These are phyloP conservation scores for Pseudognaphalium luteoalbum DNA, from an alignment of 129 eudicot species.

Conservation along the genomic window DNA sequence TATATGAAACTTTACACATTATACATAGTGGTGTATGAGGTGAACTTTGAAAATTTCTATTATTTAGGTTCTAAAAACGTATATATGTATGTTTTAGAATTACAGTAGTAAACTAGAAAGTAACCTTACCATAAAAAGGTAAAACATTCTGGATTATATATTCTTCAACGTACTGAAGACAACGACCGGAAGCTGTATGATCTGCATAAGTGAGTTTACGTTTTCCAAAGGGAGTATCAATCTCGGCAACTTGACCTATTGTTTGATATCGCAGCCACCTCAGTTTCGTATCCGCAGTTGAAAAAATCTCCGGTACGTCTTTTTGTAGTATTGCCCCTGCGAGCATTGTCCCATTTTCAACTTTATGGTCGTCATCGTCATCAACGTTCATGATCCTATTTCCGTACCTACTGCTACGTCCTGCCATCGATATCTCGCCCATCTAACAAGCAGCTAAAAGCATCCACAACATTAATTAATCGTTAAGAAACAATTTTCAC, in stretches of 20 bases:
- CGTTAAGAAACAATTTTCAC: no score
- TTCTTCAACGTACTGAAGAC: constrained; percentile 62
- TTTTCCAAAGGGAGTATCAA: constrained; percentile 62
- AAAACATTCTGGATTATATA: constrained; percentile 55
- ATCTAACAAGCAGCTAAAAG: no score
- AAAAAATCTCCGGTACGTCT: constrained; percentile 8
- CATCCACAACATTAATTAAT: no score
- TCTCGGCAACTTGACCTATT: constrained; percentile 49
- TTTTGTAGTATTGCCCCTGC: constrained; percentile 2
- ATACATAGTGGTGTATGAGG: neutral
- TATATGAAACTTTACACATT: neutral
- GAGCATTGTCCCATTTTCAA: neutral
- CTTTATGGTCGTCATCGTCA: neutral
- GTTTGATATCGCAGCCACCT: constrained; percentile 66
- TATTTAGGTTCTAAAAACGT: no score
- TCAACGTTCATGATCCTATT: neutral
- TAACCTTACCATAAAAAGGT: constrained; percentile 66
- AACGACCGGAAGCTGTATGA: constrained; percentile 76
- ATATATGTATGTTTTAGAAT: neutral
- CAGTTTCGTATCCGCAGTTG: constrained; percentile 41
- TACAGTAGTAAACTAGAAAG: neutral
- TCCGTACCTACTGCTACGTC: neutral
- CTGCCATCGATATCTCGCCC: neutral
- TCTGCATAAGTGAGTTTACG: constrained; percentile 79
- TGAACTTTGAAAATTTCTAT: neutral